Evolutionary conservation across 805 yeast species (phyloP).

Genomic region (Yamadazyma ubonensis): DNA sequence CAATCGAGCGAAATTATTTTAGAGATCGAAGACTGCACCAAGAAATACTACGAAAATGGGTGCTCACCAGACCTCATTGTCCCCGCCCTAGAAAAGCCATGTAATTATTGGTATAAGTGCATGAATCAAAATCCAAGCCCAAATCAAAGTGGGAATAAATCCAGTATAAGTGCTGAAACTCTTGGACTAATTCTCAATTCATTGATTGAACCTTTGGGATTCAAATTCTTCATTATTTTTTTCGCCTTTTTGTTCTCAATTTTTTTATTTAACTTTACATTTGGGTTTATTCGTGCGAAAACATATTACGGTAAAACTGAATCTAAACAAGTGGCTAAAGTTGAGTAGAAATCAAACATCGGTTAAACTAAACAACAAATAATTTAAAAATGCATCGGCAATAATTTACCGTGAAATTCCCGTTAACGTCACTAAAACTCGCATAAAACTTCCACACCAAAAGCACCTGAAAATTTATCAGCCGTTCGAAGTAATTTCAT

Average conservation of each 20-base stretch:
- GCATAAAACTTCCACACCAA: too few relatives aligned
- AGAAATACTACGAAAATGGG: constrained; percentile 51
- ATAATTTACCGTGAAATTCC: too few relatives aligned
- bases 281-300: constrained; percentile 64
- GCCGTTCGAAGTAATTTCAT: too few relatives aligned
- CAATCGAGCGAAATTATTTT: constrained; percentile 44
- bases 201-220: constrained; percentile 65
- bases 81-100: constrained; percentile 57
- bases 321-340: too few relatives aligned
- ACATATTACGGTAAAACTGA: constrained; percentile 51
- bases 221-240: constrained; percentile 52
- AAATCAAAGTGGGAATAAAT: constrained; percentile 44
- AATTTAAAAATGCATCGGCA: too few relatives aligned
- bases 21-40: constrained; percentile 55
- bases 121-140: constrained; percentile 54
- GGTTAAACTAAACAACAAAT: too few relatives aligned
- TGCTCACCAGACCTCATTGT: constrained; percentile 56
- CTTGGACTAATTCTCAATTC: constrained; percentile 62
- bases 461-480: too few relatives aligned
- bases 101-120: constrained; percentile 64
- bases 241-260: constrained; percentile 43
- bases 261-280: constrained; percentile 60
- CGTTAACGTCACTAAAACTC: too few relatives aligned
- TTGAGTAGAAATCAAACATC: too few relatives aligned
- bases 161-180: constrained; percentile 60